These are phyloP conservation scores for Eucommia ulmoides DNA, from an alignment of 257 asterid genomes.

Conservation along the genomic window DNA sequence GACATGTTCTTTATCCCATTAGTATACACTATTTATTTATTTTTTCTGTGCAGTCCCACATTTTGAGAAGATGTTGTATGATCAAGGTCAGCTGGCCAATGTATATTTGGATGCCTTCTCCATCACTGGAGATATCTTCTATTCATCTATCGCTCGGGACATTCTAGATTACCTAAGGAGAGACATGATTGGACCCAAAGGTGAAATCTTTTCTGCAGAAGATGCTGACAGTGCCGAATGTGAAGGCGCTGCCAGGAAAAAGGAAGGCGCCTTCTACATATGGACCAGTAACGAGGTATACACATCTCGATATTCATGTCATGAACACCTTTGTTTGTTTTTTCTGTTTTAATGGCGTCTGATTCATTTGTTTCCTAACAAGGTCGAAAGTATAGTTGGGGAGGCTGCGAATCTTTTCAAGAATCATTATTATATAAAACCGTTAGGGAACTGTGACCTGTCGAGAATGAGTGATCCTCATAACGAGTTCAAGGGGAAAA, in stretches of 20 bases:
- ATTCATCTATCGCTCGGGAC: slow-evolving; percentile 57
- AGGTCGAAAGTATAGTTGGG: slow-evolving; percentile 64
- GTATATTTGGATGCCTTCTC: slow-evolving; percentile 64
- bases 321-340: too few relatives aligned
- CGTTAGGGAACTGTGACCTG: slow-evolving; percentile 82
- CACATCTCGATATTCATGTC: too few relatives aligned
- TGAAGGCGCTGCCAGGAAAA: slow-evolving; percentile 59
- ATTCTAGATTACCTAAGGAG: slow-evolving; percentile 87
- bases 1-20: too few relatives aligned
- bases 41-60: slow-evolving; percentile 86
- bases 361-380: background rate
- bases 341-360: background rate
- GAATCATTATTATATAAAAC: slow-evolving; percentile 73
- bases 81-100: slow-evolving; percentile 88
- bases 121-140: slow-evolving; percentile 49
- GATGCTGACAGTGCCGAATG: slow-evolving; percentile 94
- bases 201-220: slow-evolving; percentile 92
- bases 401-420: slow-evolving; percentile 63
- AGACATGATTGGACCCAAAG: slow-evolving; percentile 80
- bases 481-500: slow-evolving; percentile 70
- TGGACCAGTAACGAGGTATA: slow-evolving; percentile 90
- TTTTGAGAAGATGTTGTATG: slow-evolving; percentile 95
- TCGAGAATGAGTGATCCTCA: slow-evolving; percentile 91
- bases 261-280: slow-evolving; percentile 88
- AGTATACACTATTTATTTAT: too few relatives aligned